Evolutionary conservation across 1,284 basidiomycete species (phyloP), one percentile per base, ranked within the genome.

Genomic region (Ceratobasidium papillatum): DNA sequence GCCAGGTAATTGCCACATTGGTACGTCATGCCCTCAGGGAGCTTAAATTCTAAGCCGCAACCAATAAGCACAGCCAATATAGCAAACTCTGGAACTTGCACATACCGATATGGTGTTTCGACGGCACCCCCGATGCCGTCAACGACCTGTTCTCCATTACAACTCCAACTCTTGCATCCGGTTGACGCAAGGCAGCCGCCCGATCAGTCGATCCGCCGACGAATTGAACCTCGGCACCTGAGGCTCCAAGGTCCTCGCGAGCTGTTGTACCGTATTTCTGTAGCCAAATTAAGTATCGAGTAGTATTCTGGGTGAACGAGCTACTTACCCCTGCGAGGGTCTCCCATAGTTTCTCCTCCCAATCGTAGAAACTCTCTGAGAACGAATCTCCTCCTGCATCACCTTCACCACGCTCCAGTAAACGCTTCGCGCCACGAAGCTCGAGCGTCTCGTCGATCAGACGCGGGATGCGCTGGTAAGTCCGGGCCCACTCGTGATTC

Each of bases 401-500:
- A 0, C 84, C 85, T 49, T 80, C 82, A 0, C 85, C 85, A 17
- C 84, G 81, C 52, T 80, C 75, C 17, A 85, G 63, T 8, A 88
- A 78, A 27, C 85, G 80, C 72, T 80, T 80, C 22, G 80, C 86
- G 1, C 86, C 86, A 34, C 80, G 80, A 63, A 81, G 78, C 49
- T 80, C 83, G 5, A 88, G 77, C 14, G 80, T 76, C 11, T 80
- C 78, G 78, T 87, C 86, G 75, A 85, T 81, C 4, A 85, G 77
- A 62, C 64, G 83, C 4, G 87, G 87, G 32, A 88, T 84, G 17
- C 82, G 81, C 80, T 87, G 86, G 79, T 84, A 88, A 1, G 87
- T 87, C 47, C 81, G 78, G 22, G 82, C 83, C 87, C 87, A 88
- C 77, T 87, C 87, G 71, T 82, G 83, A 78, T 88, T 86, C 7